These are phyloP conservation scores for Marsdenia floribunda DNA, from an alignment of 257 asterid species.

Conservation along the genomic window DNA sequence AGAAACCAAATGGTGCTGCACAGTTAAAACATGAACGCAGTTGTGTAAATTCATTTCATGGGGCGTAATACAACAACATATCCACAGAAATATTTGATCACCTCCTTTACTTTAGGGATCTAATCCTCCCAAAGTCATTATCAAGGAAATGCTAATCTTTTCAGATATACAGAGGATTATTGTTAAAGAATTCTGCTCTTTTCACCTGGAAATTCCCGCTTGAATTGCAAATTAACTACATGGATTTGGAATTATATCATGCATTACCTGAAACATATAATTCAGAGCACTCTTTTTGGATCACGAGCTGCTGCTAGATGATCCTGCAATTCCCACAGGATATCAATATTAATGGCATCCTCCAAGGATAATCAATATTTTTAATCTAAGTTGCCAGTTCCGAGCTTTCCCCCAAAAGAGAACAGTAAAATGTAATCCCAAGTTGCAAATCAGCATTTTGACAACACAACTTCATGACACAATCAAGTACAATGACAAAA, in stretches of 20 bases:
- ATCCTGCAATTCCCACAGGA: constrained; percentile 52
- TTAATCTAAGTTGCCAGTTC: not conserved
- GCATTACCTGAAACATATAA: not conserved
- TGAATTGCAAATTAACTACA: constrained; percentile 1
- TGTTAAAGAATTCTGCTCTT: not conserved
- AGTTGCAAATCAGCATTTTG: not conserved
- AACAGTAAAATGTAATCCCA: no score
- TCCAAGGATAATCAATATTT: not conserved
- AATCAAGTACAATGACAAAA: not conserved
- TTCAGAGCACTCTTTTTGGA: constrained; percentile 58
- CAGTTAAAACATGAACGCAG: constrained; percentile 5
- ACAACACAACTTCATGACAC: not conserved
- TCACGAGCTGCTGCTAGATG: constrained; percentile 93
- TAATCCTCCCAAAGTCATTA: not conserved
- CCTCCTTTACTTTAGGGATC: not conserved
- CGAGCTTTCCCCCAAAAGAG: not conserved
- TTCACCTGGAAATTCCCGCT: constrained; percentile 16
- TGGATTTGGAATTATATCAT: not conserved
- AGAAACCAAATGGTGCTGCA: not conserved
- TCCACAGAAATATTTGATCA: not conserved
- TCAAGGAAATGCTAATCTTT: not conserved
- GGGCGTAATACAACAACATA: constrained; percentile 11
- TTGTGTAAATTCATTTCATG: constrained; percentile 4
- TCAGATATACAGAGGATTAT: constrained; percentile 5
- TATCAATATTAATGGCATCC: not conserved